These are phyloP conservation scores for Solanum ossicruentum DNA, from an alignment of 257 asterid genomes.

Conservation along the genomic window DNA sequence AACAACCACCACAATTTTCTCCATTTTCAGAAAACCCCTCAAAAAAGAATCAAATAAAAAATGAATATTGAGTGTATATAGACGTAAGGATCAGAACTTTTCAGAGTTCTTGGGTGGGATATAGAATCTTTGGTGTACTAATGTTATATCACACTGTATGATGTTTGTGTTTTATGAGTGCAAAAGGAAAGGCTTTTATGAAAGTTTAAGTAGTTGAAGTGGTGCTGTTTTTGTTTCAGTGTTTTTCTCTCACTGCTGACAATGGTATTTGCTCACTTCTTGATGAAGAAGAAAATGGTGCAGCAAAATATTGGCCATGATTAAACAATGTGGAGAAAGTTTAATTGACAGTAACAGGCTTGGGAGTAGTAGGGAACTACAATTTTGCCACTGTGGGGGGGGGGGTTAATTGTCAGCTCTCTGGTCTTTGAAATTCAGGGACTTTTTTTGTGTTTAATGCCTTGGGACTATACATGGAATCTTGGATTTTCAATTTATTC, in stretches of 20 bases:
- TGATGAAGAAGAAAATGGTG: conserved; percentile 21
- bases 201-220: not conserved
- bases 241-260: conserved; percentile 9
- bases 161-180: not conserved
- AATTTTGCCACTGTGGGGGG: conserved; percentile 37
- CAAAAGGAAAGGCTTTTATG: not conserved
- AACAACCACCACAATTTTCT: conserved; percentile 35
- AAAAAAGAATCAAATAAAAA: not conserved
- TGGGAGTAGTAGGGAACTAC: conserved; percentile 27
- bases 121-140: not conserved
- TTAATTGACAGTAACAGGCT: conserved; percentile 30
- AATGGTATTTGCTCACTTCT: conserved; percentile 8
- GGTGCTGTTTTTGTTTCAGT: not conserved
- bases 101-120: not conserved
- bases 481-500: not conserved
- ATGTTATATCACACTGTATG: not conserved
- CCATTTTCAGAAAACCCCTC: conserved; percentile 34
- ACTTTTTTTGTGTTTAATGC: conserved; percentile 20
- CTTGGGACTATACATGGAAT: conserved; percentile 1
- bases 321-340: conserved; percentile 28
- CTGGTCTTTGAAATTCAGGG: conserved; percentile 17
- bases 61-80: not conserved
- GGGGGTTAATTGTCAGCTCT: conserved; percentile 15
- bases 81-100: conserved; percentile 28
- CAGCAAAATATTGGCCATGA: conserved; percentile 37